These are phyloP conservation scores for Aspergillus transmontanensis DNA, from an alignment of 2,329 filamentous ascomycete species.

Conservation along the genomic window DNA sequence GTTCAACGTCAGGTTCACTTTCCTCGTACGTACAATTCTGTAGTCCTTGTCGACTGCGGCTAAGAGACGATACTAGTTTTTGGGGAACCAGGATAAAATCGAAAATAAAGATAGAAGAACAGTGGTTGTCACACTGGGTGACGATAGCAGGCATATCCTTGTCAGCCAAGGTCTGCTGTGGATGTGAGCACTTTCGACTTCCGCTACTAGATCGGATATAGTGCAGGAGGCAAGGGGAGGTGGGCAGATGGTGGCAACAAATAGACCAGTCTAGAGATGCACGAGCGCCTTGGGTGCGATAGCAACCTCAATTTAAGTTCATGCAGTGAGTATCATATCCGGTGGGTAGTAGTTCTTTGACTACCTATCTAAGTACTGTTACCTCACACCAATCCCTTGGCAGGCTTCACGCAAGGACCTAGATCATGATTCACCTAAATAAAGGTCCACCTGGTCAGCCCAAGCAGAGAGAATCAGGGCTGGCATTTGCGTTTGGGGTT, in stretches of 20 bases:
- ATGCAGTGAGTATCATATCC: not conserved
- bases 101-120: no score
- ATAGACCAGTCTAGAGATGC: slow-evolving; percentile 4
- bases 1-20: not conserved
- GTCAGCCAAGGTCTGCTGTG: not conserved
- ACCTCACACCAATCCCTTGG: not conserved
- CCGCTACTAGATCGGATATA: not conserved
- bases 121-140: not conserved
- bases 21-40: not conserved
- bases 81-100: not conserved
- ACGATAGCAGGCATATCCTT: not conserved
- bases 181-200: not conserved
- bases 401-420: not conserved
- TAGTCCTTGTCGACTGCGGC: no score
- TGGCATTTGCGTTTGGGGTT: not conserved
- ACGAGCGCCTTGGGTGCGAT: not conserved
- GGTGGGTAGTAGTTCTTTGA: not conserved
- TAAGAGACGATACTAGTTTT: not conserved
- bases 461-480: not conserved
- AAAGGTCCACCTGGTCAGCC: not conserved
- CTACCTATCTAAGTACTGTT: not conserved
- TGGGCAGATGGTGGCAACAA: not conserved
- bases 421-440: not conserved
- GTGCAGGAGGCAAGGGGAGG: not conserved
- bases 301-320: not conserved